Evolutionary conservation across 2,329 filamentous ascomycete species (phyloP).

Genomic region (Fusarium albosuccineum): DNA sequence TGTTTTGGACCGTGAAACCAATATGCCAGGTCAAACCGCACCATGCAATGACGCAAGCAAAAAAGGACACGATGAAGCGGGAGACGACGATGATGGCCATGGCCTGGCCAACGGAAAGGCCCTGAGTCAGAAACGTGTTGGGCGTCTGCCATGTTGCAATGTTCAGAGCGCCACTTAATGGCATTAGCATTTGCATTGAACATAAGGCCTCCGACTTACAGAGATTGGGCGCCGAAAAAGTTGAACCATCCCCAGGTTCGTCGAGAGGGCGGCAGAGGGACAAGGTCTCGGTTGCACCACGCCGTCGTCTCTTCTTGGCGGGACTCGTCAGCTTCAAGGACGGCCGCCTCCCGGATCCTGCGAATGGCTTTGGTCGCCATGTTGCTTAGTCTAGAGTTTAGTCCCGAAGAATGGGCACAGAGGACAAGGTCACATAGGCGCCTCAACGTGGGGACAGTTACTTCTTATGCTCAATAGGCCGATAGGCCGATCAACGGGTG

Average conservation of each 20-base stretch:
- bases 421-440: no score
- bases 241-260: slow-evolving; percentile 63
- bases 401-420: not conserved
- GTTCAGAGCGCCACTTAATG: slow-evolving; percentile 20
- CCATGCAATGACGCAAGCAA: slow-evolving; percentile 61
- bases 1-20: slow-evolving; percentile 63
- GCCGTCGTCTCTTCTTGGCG: slow-evolving; percentile 60
- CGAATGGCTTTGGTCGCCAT: not conserved
- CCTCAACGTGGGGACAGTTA: no score
- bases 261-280: slow-evolving; percentile 57
- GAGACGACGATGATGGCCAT: slow-evolving; percentile 62
- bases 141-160: slow-evolving; percentile 62
- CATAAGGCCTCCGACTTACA: slow-evolving; percentile 41
- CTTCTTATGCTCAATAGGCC: no score
- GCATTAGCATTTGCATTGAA: slow-evolving; percentile 3
- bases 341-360: slow-evolving; percentile 49
- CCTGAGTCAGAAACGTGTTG: slow-evolving; percentile 60
- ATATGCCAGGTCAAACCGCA: slow-evolving; percentile 64
- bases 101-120: slow-evolving; percentile 61
- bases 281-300: slow-evolving; percentile 63
- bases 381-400: no score
- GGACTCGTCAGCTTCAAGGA: slow-evolving; percentile 55
- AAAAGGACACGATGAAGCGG: slow-evolving; percentile 56
- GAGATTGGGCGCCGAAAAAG: slow-evolving; percentile 59
- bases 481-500: no score